These are phyloP conservation scores for Abortiporus biennis DNA, from an alignment of 1,284 basidiomycete species.

Conservation along the genomic window DNA sequence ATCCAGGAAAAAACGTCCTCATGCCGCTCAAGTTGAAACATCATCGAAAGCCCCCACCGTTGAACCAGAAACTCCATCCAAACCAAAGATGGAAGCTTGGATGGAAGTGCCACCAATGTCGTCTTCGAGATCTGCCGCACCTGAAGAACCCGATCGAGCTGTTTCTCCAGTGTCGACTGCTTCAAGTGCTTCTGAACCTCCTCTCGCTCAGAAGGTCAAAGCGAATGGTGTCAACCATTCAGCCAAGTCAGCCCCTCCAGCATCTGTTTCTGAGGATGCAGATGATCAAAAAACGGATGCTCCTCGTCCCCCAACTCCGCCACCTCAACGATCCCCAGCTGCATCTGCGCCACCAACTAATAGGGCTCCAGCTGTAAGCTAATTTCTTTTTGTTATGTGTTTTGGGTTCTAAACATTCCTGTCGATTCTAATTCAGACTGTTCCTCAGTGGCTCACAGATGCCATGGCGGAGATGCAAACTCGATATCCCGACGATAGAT, in stretches of 20 bases:
- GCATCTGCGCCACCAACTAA: too few relatives aligned
- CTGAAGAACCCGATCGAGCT: slow-evolving; percentile 42
- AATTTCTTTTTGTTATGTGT: too few relatives aligned
- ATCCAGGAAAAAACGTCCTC: slow-evolving; percentile 48
- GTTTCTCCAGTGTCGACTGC: slow-evolving; percentile 62
- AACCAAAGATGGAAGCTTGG: slow-evolving; percentile 37
- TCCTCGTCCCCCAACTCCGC: not conserved
- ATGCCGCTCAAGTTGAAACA: slow-evolving; percentile 21
- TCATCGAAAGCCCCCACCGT: slow-evolving; percentile 38
- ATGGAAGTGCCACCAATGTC: slow-evolving; percentile 20
- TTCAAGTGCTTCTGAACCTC: slow-evolving; percentile 65
- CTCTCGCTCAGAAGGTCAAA: slow-evolving; percentile 55
- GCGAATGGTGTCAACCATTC: slow-evolving; percentile 39
- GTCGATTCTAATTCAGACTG: too few relatives aligned
- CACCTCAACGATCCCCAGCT: too few relatives aligned
- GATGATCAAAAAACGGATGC: not conserved
- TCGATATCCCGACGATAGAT: slow-evolving; percentile 79
- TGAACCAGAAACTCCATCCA: slow-evolving; percentile 48
- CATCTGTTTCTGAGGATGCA: not conserved
- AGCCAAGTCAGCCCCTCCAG: slow-evolving; percentile 19
- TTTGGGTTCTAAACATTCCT: too few relatives aligned
- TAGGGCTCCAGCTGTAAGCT: too few relatives aligned
- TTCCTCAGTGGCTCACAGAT: slow-evolving; percentile 66
- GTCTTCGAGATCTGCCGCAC: slow-evolving; percentile 14
- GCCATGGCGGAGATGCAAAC: slow-evolving; percentile 63